phyloP scores from a whole-genome alignment of 805 yeast genomes.

The Priceomyces melissophilus region DNA sequence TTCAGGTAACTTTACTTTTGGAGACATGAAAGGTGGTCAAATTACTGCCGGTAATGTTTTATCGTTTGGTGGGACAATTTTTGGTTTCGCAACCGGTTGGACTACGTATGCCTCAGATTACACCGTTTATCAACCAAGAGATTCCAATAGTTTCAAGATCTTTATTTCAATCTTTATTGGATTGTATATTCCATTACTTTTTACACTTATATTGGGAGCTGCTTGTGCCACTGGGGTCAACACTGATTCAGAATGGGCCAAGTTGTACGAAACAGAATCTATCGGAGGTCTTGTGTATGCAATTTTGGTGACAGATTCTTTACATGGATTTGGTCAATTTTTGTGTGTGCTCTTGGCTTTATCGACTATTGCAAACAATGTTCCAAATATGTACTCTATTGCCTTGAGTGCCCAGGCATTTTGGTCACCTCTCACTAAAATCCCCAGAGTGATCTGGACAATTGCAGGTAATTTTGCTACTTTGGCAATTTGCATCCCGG shows the following conservation, averaged over 20 bases:
- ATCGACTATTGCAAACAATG: constrained; percentile 86
- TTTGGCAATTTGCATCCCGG: constrained; percentile 87
- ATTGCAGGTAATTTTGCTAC: constrained; percentile 69
- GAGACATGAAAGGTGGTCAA: constrained; percentile 45
- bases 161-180: constrained; percentile 61
- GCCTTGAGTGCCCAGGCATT: constrained; percentile 83
- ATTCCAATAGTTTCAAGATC: constrained; percentile 54
- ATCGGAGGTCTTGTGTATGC: constrained; percentile 81
- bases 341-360: constrained; percentile 82
- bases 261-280: constrained; percentile 23
- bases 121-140: constrained; percentile 78
- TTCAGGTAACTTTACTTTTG: constrained; percentile 54
- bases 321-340: constrained; percentile 88
- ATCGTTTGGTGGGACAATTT: constrained; percentile 78
- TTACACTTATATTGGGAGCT: constrained; percentile 55
- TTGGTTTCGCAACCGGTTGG: constrained; percentile 94
- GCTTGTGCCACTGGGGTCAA: constrained; percentile 72
- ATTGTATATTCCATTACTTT: constrained; percentile 23
- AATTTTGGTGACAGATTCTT: constrained; percentile 71
- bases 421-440: constrained; percentile 67
- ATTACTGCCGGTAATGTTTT: constrained; percentile 73
- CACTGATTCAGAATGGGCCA: constrained; percentile 30
- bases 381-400: constrained; percentile 92
- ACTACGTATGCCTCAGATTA: constrained; percentile 90
- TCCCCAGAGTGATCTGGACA: constrained; percentile 87